Evolutionary conservation across 768 basidiomycete species (phyloP), one percentile per base, ranked within the genome.

Genomic region (Phaeotremella fagi): DNA sequence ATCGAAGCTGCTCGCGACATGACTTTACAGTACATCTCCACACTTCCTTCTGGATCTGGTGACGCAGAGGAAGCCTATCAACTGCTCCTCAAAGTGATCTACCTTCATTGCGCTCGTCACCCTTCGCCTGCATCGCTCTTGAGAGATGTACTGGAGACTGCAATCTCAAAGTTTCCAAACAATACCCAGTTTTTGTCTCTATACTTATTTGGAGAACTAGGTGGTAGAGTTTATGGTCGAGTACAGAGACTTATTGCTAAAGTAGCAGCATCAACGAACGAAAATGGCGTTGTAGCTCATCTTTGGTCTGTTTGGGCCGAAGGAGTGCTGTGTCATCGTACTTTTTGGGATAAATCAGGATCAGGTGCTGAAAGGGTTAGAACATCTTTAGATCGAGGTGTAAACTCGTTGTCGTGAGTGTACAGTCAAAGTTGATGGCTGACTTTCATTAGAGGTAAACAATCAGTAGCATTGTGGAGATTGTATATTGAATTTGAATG

Each of bases 401-500:
- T 77, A 37, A 68, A 71, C 24, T 59, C 70, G 18, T 23, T 50
- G 29, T 23, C 41, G 66, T 70, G 54, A 52, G 66, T 64, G 4
- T 18, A 18, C 26, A 22, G 16, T n/a, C 20, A 7, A 44, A 14
- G 33, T 9, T 42, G 14, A 35, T 3, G 20, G 35, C 44, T 55
- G 27, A 52, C 36, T 11, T 7, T 1, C 16, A n/a, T 14, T 44
- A 76, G 74, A 1, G 74, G 73, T 0, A 57, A 57, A 26, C 59
- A 66, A 1, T 75, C 66, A 0, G 52, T 73, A 1, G 56, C 68
- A 0, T 31, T 78, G 0, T 78, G 76, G 75, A 61, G 56, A 25
- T 59, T 75, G 5, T 76, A 74, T 46, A 75, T 77, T 63, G 75
- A 78, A 14, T 76, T 76, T 44, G 76, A 76, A 54, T 46, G 64